Evolutionary conservation across 768 basidiomycete genomes (phyloP).

Genomic region (Russula vinacea): DNA sequence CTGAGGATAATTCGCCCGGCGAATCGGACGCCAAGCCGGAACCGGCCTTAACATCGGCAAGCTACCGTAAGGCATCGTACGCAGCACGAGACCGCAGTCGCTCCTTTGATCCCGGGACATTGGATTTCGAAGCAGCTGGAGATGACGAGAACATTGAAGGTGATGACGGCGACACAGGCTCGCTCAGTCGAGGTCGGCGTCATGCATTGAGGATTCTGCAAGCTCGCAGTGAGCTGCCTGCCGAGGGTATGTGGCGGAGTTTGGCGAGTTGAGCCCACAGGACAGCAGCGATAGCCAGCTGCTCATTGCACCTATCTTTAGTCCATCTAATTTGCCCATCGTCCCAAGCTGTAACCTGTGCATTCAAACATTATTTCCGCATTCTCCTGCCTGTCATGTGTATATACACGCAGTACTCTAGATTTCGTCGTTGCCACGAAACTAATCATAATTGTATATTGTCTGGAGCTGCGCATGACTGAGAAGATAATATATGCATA

Average conservation of each 20-base stretch:
- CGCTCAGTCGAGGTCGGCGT: conserved; percentile 47
- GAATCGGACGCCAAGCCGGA: conserved; percentile 28
- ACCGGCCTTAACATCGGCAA: conserved; percentile 32
- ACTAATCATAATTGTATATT: conserved; percentile 12
- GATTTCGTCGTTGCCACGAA: conserved; percentile 19
- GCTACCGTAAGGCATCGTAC: conserved; percentile 54
- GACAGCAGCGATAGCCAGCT: conserved; percentile 15
- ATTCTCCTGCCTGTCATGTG: conserved; percentile 9
- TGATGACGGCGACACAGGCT: conserved; percentile 37
- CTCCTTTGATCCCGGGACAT: conserved; percentile 63
- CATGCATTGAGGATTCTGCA: conserved; percentile 68
- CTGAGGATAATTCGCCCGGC: not conserved
- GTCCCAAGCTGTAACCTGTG: conserved; percentile 11
- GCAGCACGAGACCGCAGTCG: conserved; percentile 65
- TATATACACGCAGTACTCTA: conserved; percentile 21
- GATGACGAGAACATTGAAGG: conserved; percentile 43
- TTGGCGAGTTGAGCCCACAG: conserved; percentile 43
- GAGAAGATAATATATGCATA: not conserved
- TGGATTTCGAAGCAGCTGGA: conserved; percentile 55
- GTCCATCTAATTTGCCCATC: conserved; percentile 36
- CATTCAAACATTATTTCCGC: conserved; percentile 6
- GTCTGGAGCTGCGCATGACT: conserved; percentile 21
- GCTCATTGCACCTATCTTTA: conserved; percentile 24
- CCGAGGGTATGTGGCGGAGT: conserved; percentile 79
- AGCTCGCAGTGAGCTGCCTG: conserved; percentile 63